Conservation (phyloP, 225 moss, liverwort and hornwort species). For the Lunularia cruciata region DNA sequence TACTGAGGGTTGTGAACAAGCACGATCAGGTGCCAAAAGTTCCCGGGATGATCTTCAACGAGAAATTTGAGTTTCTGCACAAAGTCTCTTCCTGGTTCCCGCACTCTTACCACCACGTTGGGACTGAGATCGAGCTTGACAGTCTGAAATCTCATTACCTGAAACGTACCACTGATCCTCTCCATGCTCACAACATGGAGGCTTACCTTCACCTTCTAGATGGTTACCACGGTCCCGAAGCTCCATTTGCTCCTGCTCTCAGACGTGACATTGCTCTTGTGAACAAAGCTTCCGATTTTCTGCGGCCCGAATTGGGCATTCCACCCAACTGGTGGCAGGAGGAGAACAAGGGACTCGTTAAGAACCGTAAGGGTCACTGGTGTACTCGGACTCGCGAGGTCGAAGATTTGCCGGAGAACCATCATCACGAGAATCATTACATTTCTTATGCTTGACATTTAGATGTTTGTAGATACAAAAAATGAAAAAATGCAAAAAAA, state of each 20-base stretch:
- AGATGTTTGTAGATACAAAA: too few species aligned
- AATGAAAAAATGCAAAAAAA: too few species aligned
- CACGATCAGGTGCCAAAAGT: conserved; percentile 52
- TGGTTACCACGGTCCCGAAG: conserved; percentile 34
- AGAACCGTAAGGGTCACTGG: conserved; percentile 35
- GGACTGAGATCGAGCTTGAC: conserved; percentile 43
- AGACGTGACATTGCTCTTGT: conserved; percentile 55
- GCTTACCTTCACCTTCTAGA: conserved; percentile 68
- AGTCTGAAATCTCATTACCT: conserved; percentile 52
- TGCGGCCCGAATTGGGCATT: conserved; percentile 39
- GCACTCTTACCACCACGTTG: conserved; percentile 63
- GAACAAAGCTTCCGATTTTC: conserved; percentile 55
- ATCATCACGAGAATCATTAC: too few species aligned
- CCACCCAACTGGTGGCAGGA: conserved; percentile 74
- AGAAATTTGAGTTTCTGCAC: conserved; percentile 33
- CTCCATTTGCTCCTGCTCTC: conserved; percentile 42
- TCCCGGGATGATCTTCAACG: conserved; percentile 51
- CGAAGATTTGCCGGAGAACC: conserved; percentile 49
- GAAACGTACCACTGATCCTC: conserved; percentile 20
- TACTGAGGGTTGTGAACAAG: conserved; percentile 62
- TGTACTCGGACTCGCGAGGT: conserved; percentile 21
- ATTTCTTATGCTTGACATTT: too few species aligned
- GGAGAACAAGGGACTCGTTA: conserved; percentile 55
- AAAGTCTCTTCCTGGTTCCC: conserved; percentile 42
- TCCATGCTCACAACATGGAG: conserved; percentile 58